These are phyloP conservation scores for Daldinia sp. DNA, from an alignment of 2,329 filamentous ascomycete genomes.

Conservation along the genomic window DNA sequence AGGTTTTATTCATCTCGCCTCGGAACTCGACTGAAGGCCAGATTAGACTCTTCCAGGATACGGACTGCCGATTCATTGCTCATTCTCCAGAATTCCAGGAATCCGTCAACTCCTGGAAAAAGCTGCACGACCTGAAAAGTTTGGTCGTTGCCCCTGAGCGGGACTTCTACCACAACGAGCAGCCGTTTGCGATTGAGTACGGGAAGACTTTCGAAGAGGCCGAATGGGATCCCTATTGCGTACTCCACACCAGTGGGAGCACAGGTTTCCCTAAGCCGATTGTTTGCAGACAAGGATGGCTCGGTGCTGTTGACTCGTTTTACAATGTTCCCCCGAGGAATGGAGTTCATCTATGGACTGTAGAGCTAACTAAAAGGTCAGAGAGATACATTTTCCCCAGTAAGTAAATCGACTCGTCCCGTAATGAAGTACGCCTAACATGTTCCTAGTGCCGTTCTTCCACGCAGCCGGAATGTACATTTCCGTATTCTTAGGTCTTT, in stretches of 20 bases:
- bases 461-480: constrained; percentile 40
- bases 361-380: background rate
- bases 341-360: constrained; percentile 3
- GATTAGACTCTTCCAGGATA: constrained; percentile 54
- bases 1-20: constrained; percentile 56
- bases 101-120: constrained; percentile 50
- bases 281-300: constrained; percentile 50
- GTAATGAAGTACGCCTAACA: constrained; percentile 26
- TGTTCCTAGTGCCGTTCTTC: constrained; percentile 39
- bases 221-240: constrained; percentile 51
- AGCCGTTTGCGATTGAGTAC: constrained; percentile 49
- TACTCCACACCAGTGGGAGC: constrained; percentile 57
- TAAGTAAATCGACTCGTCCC: background rate
- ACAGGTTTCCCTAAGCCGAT: constrained; percentile 58
- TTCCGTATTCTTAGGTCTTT: constrained; percentile 14
- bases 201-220: constrained; percentile 52
- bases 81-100: constrained; percentile 41
- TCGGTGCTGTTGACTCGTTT: constrained; percentile 47
- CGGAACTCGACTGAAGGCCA: constrained; percentile 57
- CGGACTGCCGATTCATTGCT: constrained; percentile 52
- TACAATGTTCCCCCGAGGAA: constrained; percentile 35
- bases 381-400: constrained; percentile 16
- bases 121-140: constrained; percentile 50
- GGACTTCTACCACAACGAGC: constrained; percentile 48
- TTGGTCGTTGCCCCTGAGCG: constrained; percentile 47